phyloP scores from a whole-genome alignment of 768 basidiomycete genomes.

The Amylocystis lapponica region DNA sequence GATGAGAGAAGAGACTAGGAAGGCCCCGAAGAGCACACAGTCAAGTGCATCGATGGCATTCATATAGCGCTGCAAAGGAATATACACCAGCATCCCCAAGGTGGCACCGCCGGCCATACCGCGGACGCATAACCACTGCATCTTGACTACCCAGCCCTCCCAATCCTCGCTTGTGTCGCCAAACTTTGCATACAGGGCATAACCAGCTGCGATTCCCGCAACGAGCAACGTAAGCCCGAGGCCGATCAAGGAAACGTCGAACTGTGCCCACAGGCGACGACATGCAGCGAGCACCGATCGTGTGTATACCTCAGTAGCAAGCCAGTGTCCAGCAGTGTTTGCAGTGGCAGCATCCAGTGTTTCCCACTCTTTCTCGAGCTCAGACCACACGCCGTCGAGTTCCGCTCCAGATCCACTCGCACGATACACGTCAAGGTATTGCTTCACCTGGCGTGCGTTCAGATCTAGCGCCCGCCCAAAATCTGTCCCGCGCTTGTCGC shows the following conservation, averaged over 20 bases:
- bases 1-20: conserved; percentile 40
- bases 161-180: conserved; percentile 32
- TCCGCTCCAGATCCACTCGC: conserved; percentile 64
- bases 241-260: conserved; percentile 73
- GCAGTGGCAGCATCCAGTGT: conserved; percentile 7
- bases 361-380: conserved; percentile 43
- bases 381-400: conserved; percentile 58
- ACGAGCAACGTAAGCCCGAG: conserved; percentile 63
- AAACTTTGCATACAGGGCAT: conserved; percentile 49
- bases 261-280: conserved; percentile 91
- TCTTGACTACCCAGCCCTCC: conserved; percentile 35
- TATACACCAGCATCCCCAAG: conserved; percentile 28
- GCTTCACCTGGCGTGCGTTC: conserved; percentile 71
- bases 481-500: conserved; percentile 30
- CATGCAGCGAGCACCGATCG: conserved; percentile 62
- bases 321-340: conserved; percentile 11
- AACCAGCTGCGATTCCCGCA: conserved; percentile 47
- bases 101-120: conserved; percentile 16
- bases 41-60: conserved; percentile 49
- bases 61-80: conserved; percentile 28
- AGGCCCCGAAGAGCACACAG: conserved; percentile 41
- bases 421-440: conserved; percentile 75
- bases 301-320: conserved; percentile 42
- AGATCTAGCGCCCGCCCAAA: conserved; percentile 58
- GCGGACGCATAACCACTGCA: conserved; percentile 8